Percentiles rank a stretch among this genome's conserved stretches.
phyloP scores from a whole-genome alignment of 495 filamentous ascomycete genomes.

The Aspergillus indologenus region DNA sequence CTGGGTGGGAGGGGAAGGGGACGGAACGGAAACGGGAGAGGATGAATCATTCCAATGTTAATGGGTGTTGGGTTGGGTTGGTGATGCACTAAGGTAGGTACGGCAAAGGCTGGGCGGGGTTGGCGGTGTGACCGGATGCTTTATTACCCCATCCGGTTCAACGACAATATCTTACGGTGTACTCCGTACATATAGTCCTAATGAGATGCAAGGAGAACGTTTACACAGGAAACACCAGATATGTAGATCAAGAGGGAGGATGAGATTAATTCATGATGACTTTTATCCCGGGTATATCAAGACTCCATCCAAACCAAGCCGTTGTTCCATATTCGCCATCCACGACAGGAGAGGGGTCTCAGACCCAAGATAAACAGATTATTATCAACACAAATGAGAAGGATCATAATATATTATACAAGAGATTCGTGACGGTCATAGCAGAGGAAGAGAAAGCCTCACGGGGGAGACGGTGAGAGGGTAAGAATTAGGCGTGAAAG shows the following conservation, averaged over 20 bases:
- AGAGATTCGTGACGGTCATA: conserved; percentile 9
- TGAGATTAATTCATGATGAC: conserved; percentile 5
- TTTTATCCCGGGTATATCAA: conserved; percentile 16
- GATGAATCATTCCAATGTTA: no score
- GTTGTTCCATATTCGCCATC: conserved; percentile 4
- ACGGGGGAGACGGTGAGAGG: neutral
- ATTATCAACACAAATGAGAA: conserved; percentile 1
- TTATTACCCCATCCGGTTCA: no score
- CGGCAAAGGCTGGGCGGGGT: neutral
- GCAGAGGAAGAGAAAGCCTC: neutral
- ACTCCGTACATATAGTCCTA: no score
- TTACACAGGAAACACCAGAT: neutral
- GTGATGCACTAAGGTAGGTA: no score
- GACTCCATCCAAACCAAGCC: conserved; percentile 5
- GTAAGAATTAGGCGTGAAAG: neutral
- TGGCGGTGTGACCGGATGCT: neutral
- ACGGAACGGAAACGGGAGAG: neutral
- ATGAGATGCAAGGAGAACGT: no score
- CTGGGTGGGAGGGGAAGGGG: no score
- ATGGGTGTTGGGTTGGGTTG: no score
- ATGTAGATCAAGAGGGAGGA: neutral
- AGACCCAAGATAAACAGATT: neutral
- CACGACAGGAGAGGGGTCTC: conserved; percentile 7
- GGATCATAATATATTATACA: conserved; percentile 9
- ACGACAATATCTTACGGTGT: no score